A percentile compares a stretch with the other conserved stretches of the same genome.
These are phyloP conservation scores for Capronia epimyces DNA, from an alignment of 2,329 filamentous ascomycete genomes.

Conservation along the genomic window DNA sequence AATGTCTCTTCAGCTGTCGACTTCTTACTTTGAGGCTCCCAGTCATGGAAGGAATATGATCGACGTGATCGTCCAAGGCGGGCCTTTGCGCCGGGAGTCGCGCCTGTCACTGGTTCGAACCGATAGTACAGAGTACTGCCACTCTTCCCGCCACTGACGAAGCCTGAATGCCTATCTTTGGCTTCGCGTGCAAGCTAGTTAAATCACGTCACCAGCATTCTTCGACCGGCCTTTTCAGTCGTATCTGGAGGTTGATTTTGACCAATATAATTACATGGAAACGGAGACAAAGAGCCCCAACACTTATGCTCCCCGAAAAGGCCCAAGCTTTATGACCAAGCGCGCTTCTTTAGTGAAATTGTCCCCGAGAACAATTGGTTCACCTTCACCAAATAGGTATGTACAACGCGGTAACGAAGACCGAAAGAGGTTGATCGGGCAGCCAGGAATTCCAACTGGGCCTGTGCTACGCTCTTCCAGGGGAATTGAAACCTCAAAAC, in stretches of 20 bases:
- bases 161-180: neutral
- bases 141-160: conserved; percentile 13
- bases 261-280: neutral
- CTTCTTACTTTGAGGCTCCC: neutral
- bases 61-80: conserved; percentile 20
- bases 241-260: neutral
- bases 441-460: neutral
- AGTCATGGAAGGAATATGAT: conserved; percentile 13
- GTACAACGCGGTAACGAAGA: neutral
- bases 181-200: conserved; percentile 4
- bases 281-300: neutral
- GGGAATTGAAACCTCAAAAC: neutral
- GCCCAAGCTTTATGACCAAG: neutral
- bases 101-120: neutral
- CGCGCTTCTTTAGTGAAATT: neutral
- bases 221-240: neutral
- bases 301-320: neutral
- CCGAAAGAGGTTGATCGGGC: neutral
- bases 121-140: conserved; percentile 8
- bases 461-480: neutral
- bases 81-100: conserved; percentile 6
- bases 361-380: neutral
- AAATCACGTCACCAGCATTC: conserved; percentile 14
- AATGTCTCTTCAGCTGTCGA: no score
- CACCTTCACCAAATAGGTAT: neutral